These are phyloP conservation scores for Pythium utonaiense DNA, from an alignment of 352 stramenopile species.

Conservation along the genomic window DNA sequence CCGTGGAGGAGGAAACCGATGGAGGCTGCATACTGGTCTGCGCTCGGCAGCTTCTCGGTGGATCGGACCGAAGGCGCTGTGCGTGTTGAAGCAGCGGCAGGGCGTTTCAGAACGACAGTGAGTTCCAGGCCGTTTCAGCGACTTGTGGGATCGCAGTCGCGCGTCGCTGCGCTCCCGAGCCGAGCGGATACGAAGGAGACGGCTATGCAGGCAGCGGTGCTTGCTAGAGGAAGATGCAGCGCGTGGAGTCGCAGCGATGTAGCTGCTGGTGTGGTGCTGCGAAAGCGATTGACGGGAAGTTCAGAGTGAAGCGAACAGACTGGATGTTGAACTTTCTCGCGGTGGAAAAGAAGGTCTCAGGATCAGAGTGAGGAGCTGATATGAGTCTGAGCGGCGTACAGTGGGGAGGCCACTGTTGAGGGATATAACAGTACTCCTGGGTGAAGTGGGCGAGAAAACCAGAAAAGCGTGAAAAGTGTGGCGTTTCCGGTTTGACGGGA, in stretches of 20 bases:
- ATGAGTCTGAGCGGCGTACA: conserved; percentile 7
- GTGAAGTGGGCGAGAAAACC: background rate
- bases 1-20: background rate
- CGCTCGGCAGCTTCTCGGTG: background rate
- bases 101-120: background rate
- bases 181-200: background rate
- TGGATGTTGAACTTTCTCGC: conserved; percentile 9
- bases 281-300: no score
- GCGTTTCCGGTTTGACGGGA: conserved; percentile 13
- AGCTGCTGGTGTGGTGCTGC: background rate
- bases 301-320: background rate
- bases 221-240: background rate
- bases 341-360: background rate
- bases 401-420: background rate
- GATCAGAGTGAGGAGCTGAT: background rate
- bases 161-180: background rate
- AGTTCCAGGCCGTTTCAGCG: background rate
- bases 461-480: background rate
- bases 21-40: background rate
- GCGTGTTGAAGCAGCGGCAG: background rate
- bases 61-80: background rate
- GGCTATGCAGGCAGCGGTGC: background rate
- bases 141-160: background rate
- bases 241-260: background rate
- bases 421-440: background rate